Conservation (phyloP, 805 yeast species). For the Sungouiella thailandica region DNA sequence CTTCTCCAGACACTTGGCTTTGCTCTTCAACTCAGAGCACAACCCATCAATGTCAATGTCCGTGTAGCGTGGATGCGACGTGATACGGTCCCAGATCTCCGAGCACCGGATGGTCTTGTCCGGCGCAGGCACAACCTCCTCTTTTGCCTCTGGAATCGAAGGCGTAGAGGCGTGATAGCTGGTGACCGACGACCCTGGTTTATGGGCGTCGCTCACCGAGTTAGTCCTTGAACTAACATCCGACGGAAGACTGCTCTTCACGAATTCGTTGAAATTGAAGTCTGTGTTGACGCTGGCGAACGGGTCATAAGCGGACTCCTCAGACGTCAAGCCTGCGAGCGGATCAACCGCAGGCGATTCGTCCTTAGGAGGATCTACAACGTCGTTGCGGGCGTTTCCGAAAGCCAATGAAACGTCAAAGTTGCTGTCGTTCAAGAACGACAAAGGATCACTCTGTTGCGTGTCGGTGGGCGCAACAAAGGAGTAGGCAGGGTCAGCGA, state of each 20-base stretch:
- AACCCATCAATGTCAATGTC: constrained; percentile 93
- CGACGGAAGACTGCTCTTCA: constrained; percentile 27
- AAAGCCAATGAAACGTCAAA: constrained; percentile 56
- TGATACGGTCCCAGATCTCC: constrained; percentile 94
- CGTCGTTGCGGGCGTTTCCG: constrained; percentile 16
- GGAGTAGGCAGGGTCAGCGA: constrained; percentile 5
- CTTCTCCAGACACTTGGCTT: constrained; percentile 90
- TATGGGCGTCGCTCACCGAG: constrained; percentile 10
- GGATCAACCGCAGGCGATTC: constrained; percentile 28
- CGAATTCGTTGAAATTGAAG: constrained; percentile 36
- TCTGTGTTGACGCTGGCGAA: constrained; percentile 25
- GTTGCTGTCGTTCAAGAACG: constrained; percentile 43
- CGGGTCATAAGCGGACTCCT: constrained; percentile 56
- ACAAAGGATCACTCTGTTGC: constrained; percentile 35
- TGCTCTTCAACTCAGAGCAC: constrained; percentile 80
- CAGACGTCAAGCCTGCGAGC: constrained; percentile 42
- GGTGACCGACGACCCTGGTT: constrained; percentile 13
- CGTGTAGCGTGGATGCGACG: constrained; percentile 88
- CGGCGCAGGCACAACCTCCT: constrained; percentile 64
- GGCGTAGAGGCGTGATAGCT: constrained; percentile 12
- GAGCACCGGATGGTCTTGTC: constrained; percentile 66
- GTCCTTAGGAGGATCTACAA: constrained; percentile 10
- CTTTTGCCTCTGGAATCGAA: constrained; percentile 18
- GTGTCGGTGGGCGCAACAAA: constrained; percentile 4
- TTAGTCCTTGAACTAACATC: constrained; percentile 13